These are phyloP conservation scores for Hemileccinum impolitum DNA, from an alignment of 768 basidiomycete genomes.

Conservation along the genomic window DNA sequence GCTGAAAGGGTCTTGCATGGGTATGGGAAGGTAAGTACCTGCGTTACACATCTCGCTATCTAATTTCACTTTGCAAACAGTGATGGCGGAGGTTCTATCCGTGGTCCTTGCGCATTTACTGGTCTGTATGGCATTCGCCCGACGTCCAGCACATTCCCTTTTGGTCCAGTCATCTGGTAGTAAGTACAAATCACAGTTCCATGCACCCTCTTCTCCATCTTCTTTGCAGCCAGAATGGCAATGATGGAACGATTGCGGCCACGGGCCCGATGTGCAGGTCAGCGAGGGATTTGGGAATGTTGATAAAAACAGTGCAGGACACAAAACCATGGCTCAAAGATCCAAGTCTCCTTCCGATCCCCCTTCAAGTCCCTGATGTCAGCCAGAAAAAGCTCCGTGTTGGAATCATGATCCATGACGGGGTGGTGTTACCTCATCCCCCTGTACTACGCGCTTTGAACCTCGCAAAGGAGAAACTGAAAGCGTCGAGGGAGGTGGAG, in stretches of 20 bases:
- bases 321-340: slow-evolving; percentile 42
- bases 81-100: slow-evolving; percentile 37
- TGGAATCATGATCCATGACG: slow-evolving; percentile 35
- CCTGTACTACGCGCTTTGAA: slow-evolving; percentile 41
- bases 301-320: slow-evolving; percentile 23
- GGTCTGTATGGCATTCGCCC: slow-evolving; percentile 43
- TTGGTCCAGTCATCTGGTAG: slow-evolving; percentile 8
- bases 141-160: slow-evolving; percentile 32
- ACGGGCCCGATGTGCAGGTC: slow-evolving; percentile 28
- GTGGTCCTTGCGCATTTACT: slow-evolving; percentile 35
- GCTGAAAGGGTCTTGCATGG: slow-evolving; percentile 42
- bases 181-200: slow-evolving; percentile 8
- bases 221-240: slow-evolving; percentile 23
- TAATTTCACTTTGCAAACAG: slow-evolving; percentile 6
- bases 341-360: slow-evolving; percentile 32
- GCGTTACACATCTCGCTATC: slow-evolving; percentile 1
- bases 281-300: slow-evolving; percentile 23
- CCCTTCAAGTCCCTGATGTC: slow-evolving; percentile 22
- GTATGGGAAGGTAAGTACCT: slow-evolving; percentile 37
- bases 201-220: slow-evolving; percentile 7
- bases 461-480: slow-evolving; percentile 34
- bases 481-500: slow-evolving; percentile 31
- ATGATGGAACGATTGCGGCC: slow-evolving; percentile 10
- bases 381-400: slow-evolving; percentile 28
- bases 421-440: slow-evolving; percentile 37